A percentile compares a stretch with the other conserved stretches of the same genome.
These are phyloP conservation scores for Harrya chromipes DNA, from an alignment of 768 basidiomycete genomes.

Conservation along the genomic window DNA sequence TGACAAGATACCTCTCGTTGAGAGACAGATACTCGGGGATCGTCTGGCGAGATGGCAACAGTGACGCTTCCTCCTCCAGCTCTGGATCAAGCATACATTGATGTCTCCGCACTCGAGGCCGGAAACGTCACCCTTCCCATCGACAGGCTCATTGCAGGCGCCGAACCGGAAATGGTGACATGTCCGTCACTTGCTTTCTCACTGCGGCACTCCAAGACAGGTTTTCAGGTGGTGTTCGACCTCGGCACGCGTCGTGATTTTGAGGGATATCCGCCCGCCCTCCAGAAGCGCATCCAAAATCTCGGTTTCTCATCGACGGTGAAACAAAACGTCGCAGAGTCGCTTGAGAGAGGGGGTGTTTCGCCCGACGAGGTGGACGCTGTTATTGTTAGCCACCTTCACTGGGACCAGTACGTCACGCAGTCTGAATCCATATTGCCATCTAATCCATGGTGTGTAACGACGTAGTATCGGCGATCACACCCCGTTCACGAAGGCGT, in stretches of 20 bases:
- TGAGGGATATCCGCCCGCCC: slow-evolving; percentile 38
- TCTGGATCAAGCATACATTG: slow-evolving; percentile 47
- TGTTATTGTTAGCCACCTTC: slow-evolving; percentile 50
- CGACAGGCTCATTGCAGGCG: slow-evolving; percentile 37
- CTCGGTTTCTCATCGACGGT: slow-evolving; percentile 6
- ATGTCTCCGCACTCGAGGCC: slow-evolving; percentile 55
- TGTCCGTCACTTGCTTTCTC: slow-evolving; percentile 53
- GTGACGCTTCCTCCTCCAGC: slow-evolving; percentile 10
- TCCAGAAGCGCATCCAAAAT: slow-evolving; percentile 19
- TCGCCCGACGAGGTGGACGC: slow-evolving; percentile 41
- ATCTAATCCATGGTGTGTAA: not conserved
- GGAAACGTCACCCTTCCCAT: slow-evolving; percentile 42
- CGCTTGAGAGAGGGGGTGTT: slow-evolving; percentile 48
- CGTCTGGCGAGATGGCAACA: slow-evolving; percentile 5
- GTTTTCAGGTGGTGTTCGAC: slow-evolving; percentile 48
- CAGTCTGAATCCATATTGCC: not conserved
- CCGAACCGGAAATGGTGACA: slow-evolving; percentile 23
- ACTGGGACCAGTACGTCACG: slow-evolving; percentile 43
- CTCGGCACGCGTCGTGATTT: slow-evolving; percentile 52
- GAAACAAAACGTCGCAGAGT: slow-evolving; percentile 43
- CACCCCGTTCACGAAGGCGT: slow-evolving; percentile 42
- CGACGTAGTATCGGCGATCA: slow-evolving; percentile 41
- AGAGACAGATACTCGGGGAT: too few species aligned
- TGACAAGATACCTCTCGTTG: too few species aligned
- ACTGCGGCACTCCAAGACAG: slow-evolving; percentile 43